These are phyloP conservation scores for Barnettozyma populi DNA, from an alignment of 805 yeast species.

Conservation along the genomic window DNA sequence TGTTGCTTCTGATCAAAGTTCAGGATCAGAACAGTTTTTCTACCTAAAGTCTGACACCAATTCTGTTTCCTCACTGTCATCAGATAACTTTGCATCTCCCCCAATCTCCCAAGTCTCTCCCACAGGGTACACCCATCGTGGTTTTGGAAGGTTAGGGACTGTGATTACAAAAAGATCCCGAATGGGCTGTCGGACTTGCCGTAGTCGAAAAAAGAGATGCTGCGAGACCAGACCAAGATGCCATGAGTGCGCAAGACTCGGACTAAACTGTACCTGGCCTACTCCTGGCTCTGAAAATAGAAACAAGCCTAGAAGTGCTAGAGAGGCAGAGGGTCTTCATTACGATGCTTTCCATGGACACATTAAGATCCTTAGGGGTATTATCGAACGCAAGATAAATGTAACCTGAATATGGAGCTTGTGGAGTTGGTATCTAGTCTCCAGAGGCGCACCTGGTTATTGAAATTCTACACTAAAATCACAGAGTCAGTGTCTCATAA, in stretches of 20 bases:
- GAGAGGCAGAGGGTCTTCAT: conserved; percentile 45
- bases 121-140: conserved; percentile 6
- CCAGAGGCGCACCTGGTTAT: too few relatives aligned
- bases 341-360: conserved; percentile 51
- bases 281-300: conserved; percentile 46
- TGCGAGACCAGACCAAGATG: conserved; percentile 68
- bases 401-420: too few relatives aligned
- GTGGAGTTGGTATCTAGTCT: too few relatives aligned
- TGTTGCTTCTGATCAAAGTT: neutral
- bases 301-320: conserved; percentile 47
- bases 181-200: conserved; percentile 74
- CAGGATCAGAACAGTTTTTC: neutral
- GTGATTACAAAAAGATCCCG: conserved; percentile 42
- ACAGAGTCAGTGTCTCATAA: too few relatives aligned
- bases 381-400: conserved; percentile 42
- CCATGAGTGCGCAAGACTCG: conserved; percentile 58
- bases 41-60: neutral
- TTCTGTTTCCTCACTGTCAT: neutral
- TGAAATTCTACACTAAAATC: too few relatives aligned
- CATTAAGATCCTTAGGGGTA: conserved; percentile 58
- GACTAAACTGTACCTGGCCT: conserved; percentile 70
- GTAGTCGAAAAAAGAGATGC: conserved; percentile 73
- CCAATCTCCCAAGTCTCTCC: neutral
- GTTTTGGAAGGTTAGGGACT: conserved; percentile 2
- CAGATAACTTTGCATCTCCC: neutral